These are phyloP conservation scores for Mycena epipterygia DNA, from an alignment of 768 basidiomycete species.

Conservation along the genomic window DNA sequence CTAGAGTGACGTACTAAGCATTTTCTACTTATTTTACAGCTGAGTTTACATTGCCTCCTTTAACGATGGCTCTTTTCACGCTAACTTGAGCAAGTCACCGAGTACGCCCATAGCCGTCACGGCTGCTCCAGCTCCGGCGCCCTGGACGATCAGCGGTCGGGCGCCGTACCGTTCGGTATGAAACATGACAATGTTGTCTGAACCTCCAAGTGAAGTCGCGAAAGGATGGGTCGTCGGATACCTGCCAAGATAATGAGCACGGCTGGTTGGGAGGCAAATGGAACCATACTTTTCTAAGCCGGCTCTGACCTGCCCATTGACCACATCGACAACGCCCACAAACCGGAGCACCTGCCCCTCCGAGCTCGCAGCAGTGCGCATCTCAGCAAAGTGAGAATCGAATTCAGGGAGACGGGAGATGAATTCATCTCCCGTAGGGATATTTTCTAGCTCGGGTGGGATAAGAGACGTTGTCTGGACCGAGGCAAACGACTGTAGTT, in stretches of 20 bases:
- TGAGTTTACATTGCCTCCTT: background rate
- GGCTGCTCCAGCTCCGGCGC: slow-evolving; percentile 96
- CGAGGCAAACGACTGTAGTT: slow-evolving; percentile 84
- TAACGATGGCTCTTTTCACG: slow-evolving; percentile 37
- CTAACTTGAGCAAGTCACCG: slow-evolving; percentile 82
- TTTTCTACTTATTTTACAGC: background rate
- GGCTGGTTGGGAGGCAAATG: background rate
- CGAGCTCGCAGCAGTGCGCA: slow-evolving; percentile 82
- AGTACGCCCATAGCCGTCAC: slow-evolving; percentile 99
- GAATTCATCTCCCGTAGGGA: slow-evolving; percentile 86
- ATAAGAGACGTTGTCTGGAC: slow-evolving; percentile 91
- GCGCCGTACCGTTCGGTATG: slow-evolving; percentile 92
- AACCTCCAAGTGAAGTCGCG: slow-evolving; percentile 94
- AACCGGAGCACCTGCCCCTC: slow-evolving; percentile 92
- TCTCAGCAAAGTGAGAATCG: slow-evolving; percentile 81
- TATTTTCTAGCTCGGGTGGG: slow-evolving; percentile 77
- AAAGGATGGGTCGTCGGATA: slow-evolving; percentile 94
- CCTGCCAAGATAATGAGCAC: slow-evolving; percentile 55
- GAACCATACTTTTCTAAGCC: slow-evolving; percentile 86
- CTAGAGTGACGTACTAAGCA: too few relatives aligned
- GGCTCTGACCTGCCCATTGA: slow-evolving; percentile 80
- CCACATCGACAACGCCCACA: slow-evolving; percentile 93
- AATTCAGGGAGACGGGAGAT: slow-evolving; percentile 83
- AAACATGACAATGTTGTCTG: slow-evolving; percentile 99
- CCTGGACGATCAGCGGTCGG: slow-evolving; percentile 93